phyloP scores from a whole-genome alignment of 1,284 basidiomycete species.

The Marasmius oreades region DNA sequence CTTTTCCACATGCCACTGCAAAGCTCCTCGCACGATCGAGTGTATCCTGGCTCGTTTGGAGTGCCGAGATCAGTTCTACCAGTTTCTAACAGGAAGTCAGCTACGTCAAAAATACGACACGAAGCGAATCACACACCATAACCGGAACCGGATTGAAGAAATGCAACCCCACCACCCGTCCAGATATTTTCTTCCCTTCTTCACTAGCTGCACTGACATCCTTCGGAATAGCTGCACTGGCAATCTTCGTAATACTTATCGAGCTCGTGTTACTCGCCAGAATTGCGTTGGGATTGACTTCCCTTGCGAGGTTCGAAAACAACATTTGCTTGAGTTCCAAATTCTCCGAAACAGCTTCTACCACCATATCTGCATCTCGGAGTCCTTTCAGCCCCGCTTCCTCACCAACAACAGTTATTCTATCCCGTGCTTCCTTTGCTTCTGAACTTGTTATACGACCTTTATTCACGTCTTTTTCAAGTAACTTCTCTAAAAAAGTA shows the following conservation, averaged over 20 bases:
- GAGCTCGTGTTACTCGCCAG: constrained; percentile 93
- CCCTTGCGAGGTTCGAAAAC: constrained; percentile 69
- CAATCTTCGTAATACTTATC: constrained; percentile 93
- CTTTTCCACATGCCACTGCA: constrained; percentile 88
- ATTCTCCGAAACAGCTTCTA: constrained; percentile 94
- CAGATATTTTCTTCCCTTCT: constrained; percentile 57
- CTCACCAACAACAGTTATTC: constrained; percentile 55
- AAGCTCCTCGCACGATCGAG: constrained; percentile 79
- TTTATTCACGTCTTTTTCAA: constrained; percentile 88
- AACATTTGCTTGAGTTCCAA: constrained; percentile 78
- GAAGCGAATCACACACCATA: constrained; percentile 56
- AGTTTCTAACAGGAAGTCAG: constrained; percentile 59
- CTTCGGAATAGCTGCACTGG: constrained; percentile 67
- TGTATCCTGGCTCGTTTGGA: constrained; percentile 83
- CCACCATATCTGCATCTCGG: constrained; percentile 82
- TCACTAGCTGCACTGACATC: constrained; percentile 56
- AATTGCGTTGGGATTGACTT: constrained; percentile 73
- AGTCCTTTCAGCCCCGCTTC: constrained; percentile 42
- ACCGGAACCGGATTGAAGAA: constrained; percentile 97
- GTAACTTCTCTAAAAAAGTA: constrained; percentile 72
- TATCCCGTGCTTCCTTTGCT: constrained; percentile 69
- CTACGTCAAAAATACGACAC: neutral
- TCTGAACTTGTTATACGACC: constrained; percentile 73
- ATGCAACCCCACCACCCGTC: constrained; percentile 81
- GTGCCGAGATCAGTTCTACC: constrained; percentile 88